phyloP scores from a whole-genome alignment of 768 basidiomycete species.

The Pisolithus albus region DNA sequence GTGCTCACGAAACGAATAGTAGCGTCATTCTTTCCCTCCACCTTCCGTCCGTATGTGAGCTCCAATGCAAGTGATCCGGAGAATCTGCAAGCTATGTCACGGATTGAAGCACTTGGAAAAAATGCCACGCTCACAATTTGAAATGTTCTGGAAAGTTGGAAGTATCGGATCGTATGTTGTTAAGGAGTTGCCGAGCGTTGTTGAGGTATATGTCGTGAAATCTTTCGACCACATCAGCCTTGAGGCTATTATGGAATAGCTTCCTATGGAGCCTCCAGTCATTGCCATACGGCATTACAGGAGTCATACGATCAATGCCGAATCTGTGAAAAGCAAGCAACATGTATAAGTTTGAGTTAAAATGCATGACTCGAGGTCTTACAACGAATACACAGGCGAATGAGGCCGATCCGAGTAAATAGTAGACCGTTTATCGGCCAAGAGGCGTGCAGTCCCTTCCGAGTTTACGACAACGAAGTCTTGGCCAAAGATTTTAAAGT shows the following conservation, averaged over 20 bases:
- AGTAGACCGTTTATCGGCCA: conserved; percentile 2
- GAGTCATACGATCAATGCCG: conserved; percentile 6
- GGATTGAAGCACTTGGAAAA: neutral
- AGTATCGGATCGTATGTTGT: neutral
- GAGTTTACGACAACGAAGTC: conserved; percentile 5
- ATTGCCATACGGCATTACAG: conserved; percentile 9
- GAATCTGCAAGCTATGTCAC: neutral
- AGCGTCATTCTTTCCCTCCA: neutral
- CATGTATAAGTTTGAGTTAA: neutral
- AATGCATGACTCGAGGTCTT: neutral
- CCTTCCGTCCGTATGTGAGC: neutral
- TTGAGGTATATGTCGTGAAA: conserved; percentile 5
- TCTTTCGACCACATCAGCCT: neutral
- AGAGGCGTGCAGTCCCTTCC: neutral
- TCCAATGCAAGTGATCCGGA: neutral
- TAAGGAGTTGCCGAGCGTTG: neutral
- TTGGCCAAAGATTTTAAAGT: neutral
- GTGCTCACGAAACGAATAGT: neutral
- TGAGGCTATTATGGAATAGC: conserved; percentile 7
- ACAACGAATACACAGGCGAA: neutral
- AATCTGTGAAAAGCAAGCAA: neutral
- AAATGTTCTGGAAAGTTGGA: neutral
- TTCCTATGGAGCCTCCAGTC: conserved; percentile 12
- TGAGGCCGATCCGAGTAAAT: conserved; percentile 4
- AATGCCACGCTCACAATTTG: neutral